Percentiles rank a stretch among this genome's conserved stretches.
Evolutionary conservation across 2,329 filamentous ascomycete species (phyloP).

Genomic region (Cucurbitaria berberidis): DNA sequence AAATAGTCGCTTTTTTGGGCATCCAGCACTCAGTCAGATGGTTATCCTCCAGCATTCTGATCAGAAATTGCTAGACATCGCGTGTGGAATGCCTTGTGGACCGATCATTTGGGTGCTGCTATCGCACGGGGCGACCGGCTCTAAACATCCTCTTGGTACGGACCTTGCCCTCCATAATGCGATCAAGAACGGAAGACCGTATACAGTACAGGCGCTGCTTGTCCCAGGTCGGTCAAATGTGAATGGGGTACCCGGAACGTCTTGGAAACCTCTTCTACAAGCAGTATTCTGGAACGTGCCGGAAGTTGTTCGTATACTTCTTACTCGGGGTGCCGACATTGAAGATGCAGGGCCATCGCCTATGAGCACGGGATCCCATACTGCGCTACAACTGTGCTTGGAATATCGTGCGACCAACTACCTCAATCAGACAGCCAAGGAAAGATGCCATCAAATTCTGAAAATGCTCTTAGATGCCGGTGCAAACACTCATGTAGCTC

Average conservation of each 20-base stretch:
- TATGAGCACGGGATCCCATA: conserved; percentile 11
- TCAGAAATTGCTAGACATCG: conserved; percentile 43
- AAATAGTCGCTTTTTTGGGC: conserved; percentile 31
- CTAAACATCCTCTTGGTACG: conserved; percentile 39
- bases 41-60: conserved; percentile 38
- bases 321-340: conserved; percentile 36
- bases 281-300: conserved; percentile 42
- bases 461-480: conserved; percentile 40
- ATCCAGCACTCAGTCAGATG: conserved; percentile 32
- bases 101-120: conserved; percentile 36
- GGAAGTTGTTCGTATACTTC: conserved; percentile 36
- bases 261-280: conserved; percentile 41
- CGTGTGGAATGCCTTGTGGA: conserved; percentile 37
- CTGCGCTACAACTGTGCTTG: conserved; percentile 37
- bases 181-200: conserved; percentile 41
- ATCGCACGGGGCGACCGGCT: conserved; percentile 36
- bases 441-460: conserved; percentile 31
- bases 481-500: conserved; percentile 31
- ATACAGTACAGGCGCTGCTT: conserved; percentile 38
- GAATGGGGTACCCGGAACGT: conserved; percentile 30
- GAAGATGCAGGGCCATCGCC: conserved; percentile 26
- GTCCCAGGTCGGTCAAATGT: conserved; percentile 29
- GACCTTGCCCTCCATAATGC: conserved; percentile 45
- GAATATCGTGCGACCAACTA: conserved; percentile 30
- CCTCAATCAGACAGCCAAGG: conserved; percentile 11